A percentile compares a stretch with the other conserved stretches of the same genome.
Evolutionary conservation across 495 filamentous ascomycete species (phyloP).

Genomic region (Daldinia childiae): DNA sequence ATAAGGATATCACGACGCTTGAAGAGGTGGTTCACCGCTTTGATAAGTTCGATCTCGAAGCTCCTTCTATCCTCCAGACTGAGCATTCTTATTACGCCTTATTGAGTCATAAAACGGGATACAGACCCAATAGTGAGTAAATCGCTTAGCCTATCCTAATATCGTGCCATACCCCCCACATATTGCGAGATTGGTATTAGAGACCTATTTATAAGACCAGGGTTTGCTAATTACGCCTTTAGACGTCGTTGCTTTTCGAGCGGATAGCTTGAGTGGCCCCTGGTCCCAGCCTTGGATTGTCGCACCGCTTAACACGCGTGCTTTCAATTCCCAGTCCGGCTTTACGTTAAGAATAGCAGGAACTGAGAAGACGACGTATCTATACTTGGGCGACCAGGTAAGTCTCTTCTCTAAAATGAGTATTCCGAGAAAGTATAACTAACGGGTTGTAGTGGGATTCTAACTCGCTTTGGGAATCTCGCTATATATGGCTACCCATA

Average conservation of each 20-base stretch:
- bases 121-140: constrained; percentile 55
- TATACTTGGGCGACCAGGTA: constrained; percentile 60
- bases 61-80: constrained; percentile 56
- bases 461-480: constrained; percentile 61
- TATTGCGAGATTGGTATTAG: not conserved
- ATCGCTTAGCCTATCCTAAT: not conserved
- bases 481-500: constrained; percentile 64
- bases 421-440: not conserved
- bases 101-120: constrained; percentile 60
- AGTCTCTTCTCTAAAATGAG: not conserved
- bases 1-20: constrained; percentile 48
- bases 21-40: constrained; percentile 54
- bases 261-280: constrained; percentile 58
- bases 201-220: no score
- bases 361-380: constrained; percentile 57
- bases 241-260: constrained; percentile 59
- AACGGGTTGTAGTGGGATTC: constrained; percentile 55
- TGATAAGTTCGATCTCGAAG: constrained; percentile 58
- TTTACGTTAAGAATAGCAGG: constrained; percentile 58
- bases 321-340: constrained; percentile 64
- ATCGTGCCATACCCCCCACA: not conserved
- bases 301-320: constrained; percentile 58
- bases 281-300: constrained; percentile 63
- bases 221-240: not conserved
- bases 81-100: constrained; percentile 56